Base-by-base conservation (phyloP, 2,329 filamentous ascomycete species). In the Acrocalymma vagum region DNA sequence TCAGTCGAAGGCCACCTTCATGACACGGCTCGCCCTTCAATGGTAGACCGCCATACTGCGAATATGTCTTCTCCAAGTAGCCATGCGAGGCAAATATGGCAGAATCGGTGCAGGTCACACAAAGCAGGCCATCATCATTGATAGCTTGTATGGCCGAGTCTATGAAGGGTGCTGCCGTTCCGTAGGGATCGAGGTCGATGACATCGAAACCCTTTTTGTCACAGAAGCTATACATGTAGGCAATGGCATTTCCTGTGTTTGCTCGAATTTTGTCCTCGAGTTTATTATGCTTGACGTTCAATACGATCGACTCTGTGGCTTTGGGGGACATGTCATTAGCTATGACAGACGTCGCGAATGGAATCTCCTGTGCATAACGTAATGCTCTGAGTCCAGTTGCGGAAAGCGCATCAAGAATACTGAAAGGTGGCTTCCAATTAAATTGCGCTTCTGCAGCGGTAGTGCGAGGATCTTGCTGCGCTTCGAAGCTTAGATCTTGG, bases 111-210 rank as follows among this genome's bases (percentile, higher is more conserved):
- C 94, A 99, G 2, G 94, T 99, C 5, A 99, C 88, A 66, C 92
- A 96, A 4, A 99, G 79, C 25, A 99, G 78, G 4, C 94, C 94
- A 1, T 93, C 93, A 56, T 96, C 90, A 51, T 87, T 84, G 6
- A 96, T 81, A 2, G 89, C 84, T 71, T 96, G 92, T 7, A 99
- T 78, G 2, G 94, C 91, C 2, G 90, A 85, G 65, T 99, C 94
- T 38, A 99, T 80, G 69, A 99, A 99, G 1, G 90, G 88, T 8
- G 89, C 90, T 1, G 93, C 94, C 0, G 90, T 95, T 27, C 94
- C 94, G 60, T 99, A 99, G 0, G 94, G 94, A 66, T 99, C 94
- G 20, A 99, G 80, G 66, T 99, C 94, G 51, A 99, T 94, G 15
- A 96, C 92, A 68, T 97, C 90, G 67, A 95, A 99, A 6, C 64